These are phyloP conservation scores for Trichosanthes truncata DNA, from an alignment of 306 rosid species.

Conservation along the genomic window DNA sequence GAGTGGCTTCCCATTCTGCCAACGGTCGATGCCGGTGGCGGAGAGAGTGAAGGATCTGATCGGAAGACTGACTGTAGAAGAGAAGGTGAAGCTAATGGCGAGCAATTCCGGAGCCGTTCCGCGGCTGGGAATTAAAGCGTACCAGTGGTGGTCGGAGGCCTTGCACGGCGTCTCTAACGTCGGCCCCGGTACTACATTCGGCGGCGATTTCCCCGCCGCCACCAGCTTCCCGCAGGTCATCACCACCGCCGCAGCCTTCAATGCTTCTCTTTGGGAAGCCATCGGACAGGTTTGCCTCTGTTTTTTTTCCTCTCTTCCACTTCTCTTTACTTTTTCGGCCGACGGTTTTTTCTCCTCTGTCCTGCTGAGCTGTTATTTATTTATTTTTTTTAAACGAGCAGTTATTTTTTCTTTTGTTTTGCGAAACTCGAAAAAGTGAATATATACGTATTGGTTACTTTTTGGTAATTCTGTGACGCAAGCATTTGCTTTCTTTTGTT, in stretches of 20 bases:
- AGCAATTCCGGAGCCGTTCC: constrained; percentile 60
- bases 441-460: neutral
- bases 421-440: neutral
- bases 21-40: constrained; percentile 8
- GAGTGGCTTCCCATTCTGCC: constrained; percentile 36
- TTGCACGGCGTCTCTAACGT: constrained; percentile 86
- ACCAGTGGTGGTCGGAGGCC: constrained; percentile 98
- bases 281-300: constrained; percentile 62
- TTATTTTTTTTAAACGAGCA: neutral
- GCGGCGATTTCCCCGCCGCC: constrained; percentile 50
- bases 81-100: constrained; percentile 55
- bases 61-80: constrained; percentile 55
- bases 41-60: constrained; percentile 69
- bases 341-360: no score
- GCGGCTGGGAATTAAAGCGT: constrained; percentile 58
- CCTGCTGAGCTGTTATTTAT: no score
- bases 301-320: no score
- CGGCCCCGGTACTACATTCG: constrained; percentile 72
- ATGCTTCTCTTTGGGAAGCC: constrained; percentile 77
- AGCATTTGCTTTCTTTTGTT: no score
- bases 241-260: constrained; percentile 90
- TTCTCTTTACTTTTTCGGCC: neutral
- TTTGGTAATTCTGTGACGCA: no score
- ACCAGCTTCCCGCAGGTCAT: constrained; percentile 96
- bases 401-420: neutral